Base-by-base conservation (phyloP, 148 eudicot genomes). In the Chenopodium suecicum region DNA sequence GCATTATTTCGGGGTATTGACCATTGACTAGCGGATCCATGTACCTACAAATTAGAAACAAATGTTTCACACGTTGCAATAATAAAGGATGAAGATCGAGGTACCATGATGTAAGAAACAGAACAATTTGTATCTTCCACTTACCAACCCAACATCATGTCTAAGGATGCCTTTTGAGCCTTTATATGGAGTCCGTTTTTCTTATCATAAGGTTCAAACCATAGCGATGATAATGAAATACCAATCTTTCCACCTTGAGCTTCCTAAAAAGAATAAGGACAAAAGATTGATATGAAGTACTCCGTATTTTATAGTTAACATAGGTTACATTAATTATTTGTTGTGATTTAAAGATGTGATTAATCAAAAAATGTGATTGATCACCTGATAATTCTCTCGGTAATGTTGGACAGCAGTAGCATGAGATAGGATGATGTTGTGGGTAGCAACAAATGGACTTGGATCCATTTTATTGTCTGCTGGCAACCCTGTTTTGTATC, bases 391-490 rank as follows among this genome's bases (percentile, higher is more conserved):
- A 5, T 78, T 50, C 0, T 50, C 41, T 34, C 81, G 31, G 32
- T 78, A 68, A 16, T 67, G 22, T 47, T 41, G 27, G 32, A 78
- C 81, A 17, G 34, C 65, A 31, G 74, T 11, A 0, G 81, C 81
- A 69, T 78, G 81, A 67, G 81, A 67, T 67, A 78, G 81, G 34
- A 78, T 72, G 41, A 78, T 19, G 52, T 78, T 78, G 47, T 78
- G 81, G 14, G 74, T 73, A 22, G 70, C 81, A 31, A 78, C 70
- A 19, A 48, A 78, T 47, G 81, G 81, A n/a, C 63, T 73, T 0
- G 74, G 80, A 12, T 32, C 81, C 31, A 48, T 74, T 3, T 63
- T 22, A 50, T 54, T 67, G 12, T 44, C 60, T 50, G 54, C 74
- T 48, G 54, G 63, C 7, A 47, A 22, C 7, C 81, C 81, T 50